Evolutionary conservation across 2,329 filamentous ascomycete species (phyloP), one percentile per base, ranked within the genome.

Genomic region (Xylaria sp.): DNA sequence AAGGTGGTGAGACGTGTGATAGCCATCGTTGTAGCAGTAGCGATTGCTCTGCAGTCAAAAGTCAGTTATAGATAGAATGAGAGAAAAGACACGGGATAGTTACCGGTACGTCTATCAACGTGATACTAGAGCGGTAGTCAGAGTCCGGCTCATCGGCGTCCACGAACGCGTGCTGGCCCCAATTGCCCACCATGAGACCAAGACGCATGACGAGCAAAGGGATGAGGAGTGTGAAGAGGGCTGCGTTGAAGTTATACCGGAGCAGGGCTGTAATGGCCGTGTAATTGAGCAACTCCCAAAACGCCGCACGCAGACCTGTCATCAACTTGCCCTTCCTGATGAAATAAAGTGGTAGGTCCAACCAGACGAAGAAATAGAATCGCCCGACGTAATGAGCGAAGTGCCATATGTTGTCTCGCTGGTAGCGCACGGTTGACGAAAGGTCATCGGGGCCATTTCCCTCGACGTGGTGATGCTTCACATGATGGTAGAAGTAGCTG

Each of bases 381-480:
- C 92, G 88, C 2, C 87, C 89, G 23, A 94, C 83, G 74, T 95
- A 95, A 73, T 87, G 85, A n/a, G 90, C 78, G 71, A 95, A 93
- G 76, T 93, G 83, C 70, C 81, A 81, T 1, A 89, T 69, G 63
- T 87, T 86, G 77, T 95, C 92, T 6, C 92, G 87, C 77, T 94
- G 91, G 78, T 92, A 94, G 15, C 90, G 86, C 46, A 95, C 86
- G 0, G 92, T 95, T 0, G 91, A 92, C 1, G 90, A 93, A 0
- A 94, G 84, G 76, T 95, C 92, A 56, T 90, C 86, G 0, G 92
- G 91, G 0, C 92, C 92, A 75, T 95, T 95, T 70, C 89, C 91
- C 80, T 94, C 92, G 65, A 94, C 89, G 73, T 95, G 92, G 77
- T 95, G 92, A 76, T 94, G 92, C 83, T 95, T 95, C 77, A 94